These are phyloP conservation scores for Aureobasidium sp. DNA, from an alignment of 2,329 filamentous ascomycete genomes.

Conservation along the genomic window DNA sequence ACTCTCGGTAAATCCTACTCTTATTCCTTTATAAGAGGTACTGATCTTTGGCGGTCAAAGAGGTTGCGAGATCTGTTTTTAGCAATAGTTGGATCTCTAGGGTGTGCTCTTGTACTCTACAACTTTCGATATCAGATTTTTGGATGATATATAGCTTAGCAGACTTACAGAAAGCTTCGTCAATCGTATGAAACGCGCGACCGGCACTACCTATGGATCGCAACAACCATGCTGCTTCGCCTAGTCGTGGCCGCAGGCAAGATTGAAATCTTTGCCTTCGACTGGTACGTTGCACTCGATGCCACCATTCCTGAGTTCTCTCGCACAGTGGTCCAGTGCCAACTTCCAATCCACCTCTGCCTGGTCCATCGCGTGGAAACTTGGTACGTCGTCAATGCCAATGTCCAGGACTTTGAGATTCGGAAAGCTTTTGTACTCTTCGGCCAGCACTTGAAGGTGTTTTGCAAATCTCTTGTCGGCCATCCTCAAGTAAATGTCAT, in stretches of 20 bases:
- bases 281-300: background rate
- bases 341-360: background rate
- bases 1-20: no score
- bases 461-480: background rate
- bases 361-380: background rate
- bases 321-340: background rate
- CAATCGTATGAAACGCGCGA: no score
- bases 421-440: background rate
- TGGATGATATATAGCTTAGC: no score
- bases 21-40: no score
- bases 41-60: no score
- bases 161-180: no score
- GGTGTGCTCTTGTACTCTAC: no score
- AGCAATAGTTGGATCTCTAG: no score
- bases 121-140: no score
- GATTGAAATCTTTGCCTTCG: background rate
- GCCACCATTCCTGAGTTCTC: background rate
- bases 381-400: background rate
- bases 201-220: no score
- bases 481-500: background rate
- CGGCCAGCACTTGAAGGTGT: background rate
- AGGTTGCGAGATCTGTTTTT: no score
- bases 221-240: background rate
- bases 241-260: background rate
- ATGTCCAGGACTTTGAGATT: background rate